Percentiles rank a stretch among this genome's conserved stretches.
Conservation (phyloP, 1,284 basidiomycete genomes). For the Melampsora occidentalis region DNA sequence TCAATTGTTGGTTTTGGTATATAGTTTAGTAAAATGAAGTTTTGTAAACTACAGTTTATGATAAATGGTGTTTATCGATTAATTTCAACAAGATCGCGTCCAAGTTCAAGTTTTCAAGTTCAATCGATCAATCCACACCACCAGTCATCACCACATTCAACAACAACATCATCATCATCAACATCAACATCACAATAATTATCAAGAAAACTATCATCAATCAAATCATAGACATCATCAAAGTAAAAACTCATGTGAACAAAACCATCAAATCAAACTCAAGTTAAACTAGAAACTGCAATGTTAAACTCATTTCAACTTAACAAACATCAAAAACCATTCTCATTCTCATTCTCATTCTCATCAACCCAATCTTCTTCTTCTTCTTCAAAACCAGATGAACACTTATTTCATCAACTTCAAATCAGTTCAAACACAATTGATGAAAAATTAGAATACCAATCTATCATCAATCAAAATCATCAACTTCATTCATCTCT, state of each 20-base stretch:
- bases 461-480: slow-evolving; percentile 25
- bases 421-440: slow-evolving; percentile 15
- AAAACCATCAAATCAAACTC: not conserved
- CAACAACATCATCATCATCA: too few species aligned
- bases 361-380: not conserved
- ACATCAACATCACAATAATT: too few species aligned
- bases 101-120: too few species aligned
- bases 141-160: too few species aligned
- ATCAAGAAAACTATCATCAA: too few species aligned
- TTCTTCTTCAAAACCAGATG: not conserved
- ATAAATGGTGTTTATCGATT: too few species aligned
- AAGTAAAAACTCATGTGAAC: not conserved
- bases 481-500: slow-evolving; percentile 27
- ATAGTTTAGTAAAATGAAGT: too few species aligned
- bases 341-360: slow-evolving; percentile 5
- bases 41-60: too few species aligned
- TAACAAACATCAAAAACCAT: not conserved
- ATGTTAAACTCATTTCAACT: not conserved
- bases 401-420: slow-evolving; percentile 28
- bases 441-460: slow-evolving; percentile 24
- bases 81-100: too few species aligned
- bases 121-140: too few species aligned
- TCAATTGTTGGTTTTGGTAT: too few species aligned
- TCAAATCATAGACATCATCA: not conserved
- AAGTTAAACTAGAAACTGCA: slow-evolving; percentile 1